phyloP scores from a whole-genome alignment of 2,329 filamentous ascomycete species.

The Aspergillus ochraceus region DNA sequence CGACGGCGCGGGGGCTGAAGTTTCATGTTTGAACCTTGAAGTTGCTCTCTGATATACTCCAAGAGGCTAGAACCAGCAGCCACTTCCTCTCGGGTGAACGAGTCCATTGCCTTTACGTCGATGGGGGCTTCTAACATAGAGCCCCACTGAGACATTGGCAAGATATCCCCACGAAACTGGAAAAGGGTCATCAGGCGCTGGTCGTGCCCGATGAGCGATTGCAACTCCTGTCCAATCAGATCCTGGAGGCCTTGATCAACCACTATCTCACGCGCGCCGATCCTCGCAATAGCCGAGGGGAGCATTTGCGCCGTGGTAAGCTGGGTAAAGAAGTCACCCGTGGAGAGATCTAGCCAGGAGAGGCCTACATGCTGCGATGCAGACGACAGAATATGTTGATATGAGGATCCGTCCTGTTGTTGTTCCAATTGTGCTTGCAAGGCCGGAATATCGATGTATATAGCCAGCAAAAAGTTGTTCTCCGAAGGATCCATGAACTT shows the following conservation, averaged over 20 bases:
- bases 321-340: conserved; percentile 90
- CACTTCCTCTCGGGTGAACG: conserved; percentile 70
- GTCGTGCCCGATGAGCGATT: conserved; percentile 71
- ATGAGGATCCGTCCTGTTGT: conserved; percentile 20
- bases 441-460: conserved; percentile 57
- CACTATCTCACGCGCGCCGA: conserved; percentile 82
- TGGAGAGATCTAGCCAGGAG: conserved; percentile 93
- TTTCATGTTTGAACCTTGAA: conserved; percentile 76
- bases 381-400: conserved; percentile 31
- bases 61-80: conserved; percentile 77
- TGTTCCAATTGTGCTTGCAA: conserved; percentile 21
- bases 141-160: conserved; percentile 65
- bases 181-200: conserved; percentile 75
- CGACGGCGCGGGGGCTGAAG: conserved; percentile 79
- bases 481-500: conserved; percentile 93
- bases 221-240: conserved; percentile 61
- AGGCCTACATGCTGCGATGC: conserved; percentile 63
- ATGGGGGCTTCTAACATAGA: conserved; percentile 76
- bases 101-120: conserved; percentile 49
- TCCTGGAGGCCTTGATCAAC: conserved; percentile 65
- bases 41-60: conserved; percentile 75
- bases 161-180: conserved; percentile 43
- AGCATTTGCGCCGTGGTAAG: conserved; percentile 68
- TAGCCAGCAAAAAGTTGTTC: conserved; percentile 87
- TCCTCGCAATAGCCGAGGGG: conserved; percentile 77